Base-by-base conservation (phyloP, 805 yeast genomes). In the Nakazawaea molendinolei region DNA sequence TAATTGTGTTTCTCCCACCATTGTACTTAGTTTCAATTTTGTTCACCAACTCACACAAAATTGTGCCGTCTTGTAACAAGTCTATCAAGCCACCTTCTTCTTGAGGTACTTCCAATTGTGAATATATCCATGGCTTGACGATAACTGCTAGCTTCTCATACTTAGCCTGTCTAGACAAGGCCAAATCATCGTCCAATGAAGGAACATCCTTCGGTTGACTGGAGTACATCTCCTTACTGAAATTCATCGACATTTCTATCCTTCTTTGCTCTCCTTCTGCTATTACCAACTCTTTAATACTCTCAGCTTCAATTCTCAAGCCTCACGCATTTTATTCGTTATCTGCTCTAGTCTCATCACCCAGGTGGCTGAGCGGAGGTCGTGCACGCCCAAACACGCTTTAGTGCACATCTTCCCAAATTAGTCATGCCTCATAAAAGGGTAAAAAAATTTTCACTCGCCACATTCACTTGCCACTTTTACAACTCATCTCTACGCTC, bases 161-260 rank as follows among this genome's bases (percentile, higher is more conserved):
- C 48, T 79, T 82, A 8, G 59, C 57, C 6, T 53, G 48, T 44
- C 90, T 63, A 0, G 79, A 63, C 9, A 48, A 51, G 22, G 53
- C 58, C 27, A 82, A 55, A 50, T 80, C 86, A 34, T 77, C 76
- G 49, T 81, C 89, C 23, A 81, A 53, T 19, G 79, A 77, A 0
- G 85, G 69, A 5, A 67, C 71, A 33, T 64, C 69, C 14, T 69
- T 30, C 25, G 26, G 36, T 21, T 38, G 33, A 4, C 16, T 9
- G 6, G 34, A 25, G 23, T 38, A 33, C 19, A 38, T 28, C 13
- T 32, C 25, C 2, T 61, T 60, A 25, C 43, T 19, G 15, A 26
- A 36, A 17, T 31, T 31, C 31, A 24, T 20, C 5, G 35, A 31
- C 39, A 36, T 36, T 13, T 21, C 17, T 3, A 15, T 12, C 16